Percentiles rank a stretch among this genome's conserved stretches.
Evolutionary conservation across 495 filamentous ascomycete genomes (phyloP).

Genomic region (Cercophora scortea): DNA sequence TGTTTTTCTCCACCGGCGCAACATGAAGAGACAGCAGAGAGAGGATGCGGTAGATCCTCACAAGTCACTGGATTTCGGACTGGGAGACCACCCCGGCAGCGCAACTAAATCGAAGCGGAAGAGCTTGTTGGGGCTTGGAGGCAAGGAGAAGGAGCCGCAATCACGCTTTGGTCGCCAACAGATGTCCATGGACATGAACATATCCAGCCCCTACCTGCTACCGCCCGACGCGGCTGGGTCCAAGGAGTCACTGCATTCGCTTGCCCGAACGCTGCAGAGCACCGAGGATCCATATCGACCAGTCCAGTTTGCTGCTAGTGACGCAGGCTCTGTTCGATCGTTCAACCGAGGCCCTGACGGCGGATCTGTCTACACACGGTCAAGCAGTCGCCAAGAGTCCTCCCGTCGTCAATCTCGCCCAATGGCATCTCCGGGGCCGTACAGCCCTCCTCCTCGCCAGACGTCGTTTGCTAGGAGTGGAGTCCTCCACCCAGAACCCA

Average conservation of each 20-base stretch:
- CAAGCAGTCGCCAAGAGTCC: conserved; percentile 15
- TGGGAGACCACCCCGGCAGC: conserved; percentile 43
- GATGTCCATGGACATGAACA: conserved; percentile 76
- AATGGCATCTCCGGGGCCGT: conserved; percentile 4
- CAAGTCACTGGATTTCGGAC: conserved; percentile 88
- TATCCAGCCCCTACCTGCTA: conserved; percentile 82
- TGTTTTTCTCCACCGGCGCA: conserved; percentile 68
- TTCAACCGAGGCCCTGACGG: conserved; percentile 45
- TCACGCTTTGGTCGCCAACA: conserved; percentile 62
- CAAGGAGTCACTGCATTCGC: conserved; percentile 73
- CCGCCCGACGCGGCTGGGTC: conserved; percentile 73
- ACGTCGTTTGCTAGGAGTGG: conserved; percentile 17
- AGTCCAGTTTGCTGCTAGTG: conserved; percentile 51
- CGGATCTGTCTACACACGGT: conserved; percentile 56
- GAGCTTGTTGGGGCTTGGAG: conserved; percentile 24
- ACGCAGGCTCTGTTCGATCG: conserved; percentile 53
- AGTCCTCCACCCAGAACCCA: conserved; percentile 14
- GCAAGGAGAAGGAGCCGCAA: conserved; percentile 40
- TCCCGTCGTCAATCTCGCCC: conserved; percentile 8
- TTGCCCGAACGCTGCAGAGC: conserved; percentile 62
- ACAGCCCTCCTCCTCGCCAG: conserved; percentile 18
- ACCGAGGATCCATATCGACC: conserved; percentile 81
- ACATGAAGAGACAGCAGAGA: conserved; percentile 58
- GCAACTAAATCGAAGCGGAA: conserved; percentile 34
- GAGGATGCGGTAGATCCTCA: conserved; percentile 87